Percentiles rank a stretch among this genome's conserved stretches.
Evolutionary conservation across 1,284 basidiomycete species (phyloP).

Genomic region (Cutaneotrichosporon dermatis): DNA sequence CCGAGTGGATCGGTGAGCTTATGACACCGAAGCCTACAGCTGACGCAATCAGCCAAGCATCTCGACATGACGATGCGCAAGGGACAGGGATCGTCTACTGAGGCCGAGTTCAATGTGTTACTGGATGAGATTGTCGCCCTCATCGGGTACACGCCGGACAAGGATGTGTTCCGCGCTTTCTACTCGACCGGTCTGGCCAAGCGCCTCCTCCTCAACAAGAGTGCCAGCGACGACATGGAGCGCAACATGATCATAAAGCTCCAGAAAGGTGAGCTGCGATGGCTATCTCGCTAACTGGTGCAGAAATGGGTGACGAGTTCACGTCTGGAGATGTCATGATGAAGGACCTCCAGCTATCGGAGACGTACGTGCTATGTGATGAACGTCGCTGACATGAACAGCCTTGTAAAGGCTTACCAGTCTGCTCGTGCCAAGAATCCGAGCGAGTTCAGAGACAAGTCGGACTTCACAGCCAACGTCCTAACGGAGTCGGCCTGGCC

Average conservation of each 20-base stretch:
- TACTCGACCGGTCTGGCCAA: conserved; percentile 90
- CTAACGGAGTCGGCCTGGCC: conserved; percentile 59
- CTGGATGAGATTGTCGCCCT: conserved; percentile 75
- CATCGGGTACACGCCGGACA: conserved; percentile 79
- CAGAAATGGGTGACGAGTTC: conserved; percentile 51
- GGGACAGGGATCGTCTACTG: conserved; percentile 70
- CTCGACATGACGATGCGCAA: conserved; percentile 80
- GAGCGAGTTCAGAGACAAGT: conserved; percentile 42
- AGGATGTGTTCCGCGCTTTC: conserved; percentile 91
- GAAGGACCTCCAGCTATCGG: conserved; percentile 48
- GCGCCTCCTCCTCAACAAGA: conserved; percentile 76
- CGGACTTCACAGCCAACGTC: conserved; percentile 54
- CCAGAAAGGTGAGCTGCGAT: conserved; percentile 62
- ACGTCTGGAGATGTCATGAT: conserved; percentile 51
- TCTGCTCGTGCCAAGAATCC: conserved; percentile 44
- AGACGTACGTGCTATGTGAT: conserved; percentile 33
- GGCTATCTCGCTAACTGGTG: conserved; percentile 14
- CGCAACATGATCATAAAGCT: conserved; percentile 80
- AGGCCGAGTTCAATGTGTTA: conserved; percentile 63
- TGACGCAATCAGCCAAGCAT: conserved; percentile 62
- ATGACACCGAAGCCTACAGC: background rate
- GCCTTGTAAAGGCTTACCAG: conserved; percentile 52
- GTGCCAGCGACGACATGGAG: conserved; percentile 89
- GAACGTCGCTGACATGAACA: conserved; percentile 11
- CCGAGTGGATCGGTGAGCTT: conserved; percentile 68